These are phyloP conservation scores for Bassia scoparia DNA, from an alignment of 148 eudicot genomes.

Conservation along the genomic window DNA sequence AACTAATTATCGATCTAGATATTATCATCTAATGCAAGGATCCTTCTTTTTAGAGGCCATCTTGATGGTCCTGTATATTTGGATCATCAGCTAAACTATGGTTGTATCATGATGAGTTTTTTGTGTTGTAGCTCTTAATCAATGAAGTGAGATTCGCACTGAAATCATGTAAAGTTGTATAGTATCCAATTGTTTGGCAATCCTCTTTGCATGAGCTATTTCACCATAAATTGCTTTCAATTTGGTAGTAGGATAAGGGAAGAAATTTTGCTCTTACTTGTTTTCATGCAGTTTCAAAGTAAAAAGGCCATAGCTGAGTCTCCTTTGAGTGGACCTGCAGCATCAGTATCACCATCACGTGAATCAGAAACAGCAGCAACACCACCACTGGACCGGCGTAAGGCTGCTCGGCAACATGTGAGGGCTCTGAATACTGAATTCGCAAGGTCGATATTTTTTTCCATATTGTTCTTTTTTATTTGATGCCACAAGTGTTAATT, in stretches of 20 bases:
- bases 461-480: slow-evolving; percentile 1
- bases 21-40: background rate
- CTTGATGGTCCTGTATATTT: background rate
- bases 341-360: slow-evolving; percentile 33
- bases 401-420: slow-evolving; percentile 83
- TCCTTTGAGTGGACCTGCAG: slow-evolving; percentile 36
- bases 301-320: slow-evolving; percentile 57
- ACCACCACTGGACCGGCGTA: slow-evolving; percentile 55
- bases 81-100: background rate
- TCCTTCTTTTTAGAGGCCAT: background rate
- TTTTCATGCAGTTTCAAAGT: slow-evolving; percentile 50
- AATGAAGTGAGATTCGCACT: background rate
- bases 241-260: background rate
- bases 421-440: slow-evolving; percentile 90
- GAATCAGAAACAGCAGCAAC: slow-evolving; percentile 34
- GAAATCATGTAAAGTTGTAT: background rate
- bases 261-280: background rate
- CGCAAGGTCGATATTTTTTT: slow-evolving; percentile 62
- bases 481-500: background rate
- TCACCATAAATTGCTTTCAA: no score
- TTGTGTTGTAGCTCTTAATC: background rate
- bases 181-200: background rate
- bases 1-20: background rate
- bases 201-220: background rate
- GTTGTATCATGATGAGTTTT: background rate